phyloP scores from a whole-genome alignment of 805 yeast species.

The Myxozyma nipponensis region DNA sequence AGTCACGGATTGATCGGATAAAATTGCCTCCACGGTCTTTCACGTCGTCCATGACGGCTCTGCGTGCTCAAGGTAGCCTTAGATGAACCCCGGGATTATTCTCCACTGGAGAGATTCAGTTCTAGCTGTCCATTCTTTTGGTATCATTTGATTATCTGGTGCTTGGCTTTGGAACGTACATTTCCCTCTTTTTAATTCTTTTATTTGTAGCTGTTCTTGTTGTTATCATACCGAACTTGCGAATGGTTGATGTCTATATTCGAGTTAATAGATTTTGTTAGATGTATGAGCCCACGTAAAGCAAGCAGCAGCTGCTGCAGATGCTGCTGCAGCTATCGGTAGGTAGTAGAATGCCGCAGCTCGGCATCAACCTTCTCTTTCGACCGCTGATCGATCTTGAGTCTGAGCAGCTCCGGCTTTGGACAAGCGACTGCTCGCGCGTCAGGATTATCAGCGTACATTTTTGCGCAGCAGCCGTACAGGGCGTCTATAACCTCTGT shows the following conservation, averaged over 20 bases:
- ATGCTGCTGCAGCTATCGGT: too few species aligned
- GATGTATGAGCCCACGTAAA: too few species aligned
- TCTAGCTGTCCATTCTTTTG: background rate
- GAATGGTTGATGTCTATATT: too few species aligned
- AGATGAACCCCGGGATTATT: background rate
- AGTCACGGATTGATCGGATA: background rate
- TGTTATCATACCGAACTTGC: too few species aligned
- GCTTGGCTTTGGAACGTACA: background rate
- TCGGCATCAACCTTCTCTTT: slow-evolving; percentile 58
- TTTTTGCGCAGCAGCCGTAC: slow-evolving; percentile 68
- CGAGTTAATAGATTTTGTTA: too few species aligned
- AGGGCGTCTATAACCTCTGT: slow-evolving; percentile 62
- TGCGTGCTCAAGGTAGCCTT: background rate
- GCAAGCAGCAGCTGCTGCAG: too few species aligned
- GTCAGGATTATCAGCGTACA: slow-evolving; percentile 60
- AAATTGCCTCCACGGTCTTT: background rate
- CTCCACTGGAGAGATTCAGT: background rate
- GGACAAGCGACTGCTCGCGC: slow-evolving; percentile 78
- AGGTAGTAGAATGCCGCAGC: slow-evolving; percentile 32
- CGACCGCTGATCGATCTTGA: slow-evolving; percentile 63
- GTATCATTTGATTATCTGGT: background rate
- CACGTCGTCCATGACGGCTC: background rate
- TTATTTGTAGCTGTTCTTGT: too few species aligned
- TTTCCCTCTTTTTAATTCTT: too few species aligned
- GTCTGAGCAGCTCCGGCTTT: slow-evolving; percentile 53